phyloP scores from a whole-genome alignment of 352 stramenopile genomes.

The Globisporangium solare region DNA sequence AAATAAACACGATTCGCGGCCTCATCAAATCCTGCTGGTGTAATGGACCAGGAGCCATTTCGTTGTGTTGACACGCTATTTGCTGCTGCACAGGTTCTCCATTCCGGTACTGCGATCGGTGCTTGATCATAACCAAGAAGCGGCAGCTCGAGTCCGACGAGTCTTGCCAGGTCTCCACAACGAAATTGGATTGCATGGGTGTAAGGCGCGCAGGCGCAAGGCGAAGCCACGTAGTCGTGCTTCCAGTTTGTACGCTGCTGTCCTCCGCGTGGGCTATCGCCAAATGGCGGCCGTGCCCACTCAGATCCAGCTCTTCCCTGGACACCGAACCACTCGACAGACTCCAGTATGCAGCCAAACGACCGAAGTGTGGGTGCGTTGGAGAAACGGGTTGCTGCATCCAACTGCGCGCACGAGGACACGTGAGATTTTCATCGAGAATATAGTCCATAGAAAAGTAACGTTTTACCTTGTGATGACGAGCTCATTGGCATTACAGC shows the following conservation, averaged over 20 bases:
- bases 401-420: background rate
- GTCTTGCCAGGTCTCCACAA: constrained; percentile 12
- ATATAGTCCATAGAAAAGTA: background rate
- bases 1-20: constrained; percentile 20
- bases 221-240: constrained; percentile 5
- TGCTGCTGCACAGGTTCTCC: background rate
- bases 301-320: constrained; percentile 14
- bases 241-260: background rate
- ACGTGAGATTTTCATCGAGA: background rate
- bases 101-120: background rate
- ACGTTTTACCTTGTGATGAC: constrained; percentile 3
- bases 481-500: background rate
- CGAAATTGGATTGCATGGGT: background rate
- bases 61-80: too few relatives aligned
- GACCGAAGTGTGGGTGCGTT: background rate
- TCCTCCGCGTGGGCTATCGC: background rate
- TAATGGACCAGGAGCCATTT: too few relatives aligned
- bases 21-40: background rate
- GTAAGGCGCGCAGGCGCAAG: constrained; percentile 1
- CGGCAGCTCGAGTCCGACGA: constrained; percentile 6
- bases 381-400: constrained; percentile 3
- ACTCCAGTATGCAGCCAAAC: constrained; percentile 10
- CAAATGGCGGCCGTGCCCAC: constrained; percentile 11
- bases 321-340: constrained; percentile 13
- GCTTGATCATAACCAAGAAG: constrained; percentile 10